These are phyloP conservation scores for Pleurotus eryngii DNA, from an alignment of 768 basidiomycete species.

Conservation along the genomic window DNA sequence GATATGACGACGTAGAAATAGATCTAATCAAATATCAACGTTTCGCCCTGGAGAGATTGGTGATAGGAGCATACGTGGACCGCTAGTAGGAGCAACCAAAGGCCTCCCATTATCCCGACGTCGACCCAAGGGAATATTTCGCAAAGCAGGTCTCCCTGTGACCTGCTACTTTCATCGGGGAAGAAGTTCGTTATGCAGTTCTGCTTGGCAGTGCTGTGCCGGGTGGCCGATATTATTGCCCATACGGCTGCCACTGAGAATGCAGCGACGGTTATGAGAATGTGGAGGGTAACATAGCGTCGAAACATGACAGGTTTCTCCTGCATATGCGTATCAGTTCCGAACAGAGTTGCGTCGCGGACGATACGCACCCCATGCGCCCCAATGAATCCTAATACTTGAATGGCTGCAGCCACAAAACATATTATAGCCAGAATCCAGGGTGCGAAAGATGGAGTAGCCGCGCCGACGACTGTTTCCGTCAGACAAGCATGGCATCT, in stretches of 20 bases:
- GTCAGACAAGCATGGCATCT: not conserved
- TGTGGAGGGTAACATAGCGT: constrained; percentile 68
- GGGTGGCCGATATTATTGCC: constrained; percentile 75
- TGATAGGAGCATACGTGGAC: constrained; percentile 55
- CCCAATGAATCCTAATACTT: constrained; percentile 82
- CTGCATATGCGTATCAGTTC: constrained; percentile 30
- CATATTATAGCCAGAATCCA: constrained; percentile 74
- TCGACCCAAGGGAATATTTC: constrained; percentile 91
- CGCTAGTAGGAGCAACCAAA: constrained; percentile 80
- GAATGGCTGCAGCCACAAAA: constrained; percentile 72
- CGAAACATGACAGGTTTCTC: constrained; percentile 65
- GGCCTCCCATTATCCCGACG: constrained; percentile 84
- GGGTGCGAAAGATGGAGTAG: constrained; percentile 73
- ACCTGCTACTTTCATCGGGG: constrained; percentile 28
- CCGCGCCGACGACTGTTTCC: constrained; percentile 75
- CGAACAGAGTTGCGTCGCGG: not conserved
- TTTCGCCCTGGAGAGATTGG: not conserved
- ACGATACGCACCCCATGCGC: constrained; percentile 61
- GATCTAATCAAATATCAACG: constrained; percentile 31
- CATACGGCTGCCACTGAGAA: constrained; percentile 81
- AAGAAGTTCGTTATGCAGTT: constrained; percentile 66
- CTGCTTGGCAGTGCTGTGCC: constrained; percentile 67
- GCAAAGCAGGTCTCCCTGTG: constrained; percentile 74
- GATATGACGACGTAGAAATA: constrained; percentile 41
- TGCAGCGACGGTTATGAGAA: constrained; percentile 46